These are phyloP conservation scores for Vinca minor DNA, from an alignment of 257 asterid genomes.

Conservation along the genomic window DNA sequence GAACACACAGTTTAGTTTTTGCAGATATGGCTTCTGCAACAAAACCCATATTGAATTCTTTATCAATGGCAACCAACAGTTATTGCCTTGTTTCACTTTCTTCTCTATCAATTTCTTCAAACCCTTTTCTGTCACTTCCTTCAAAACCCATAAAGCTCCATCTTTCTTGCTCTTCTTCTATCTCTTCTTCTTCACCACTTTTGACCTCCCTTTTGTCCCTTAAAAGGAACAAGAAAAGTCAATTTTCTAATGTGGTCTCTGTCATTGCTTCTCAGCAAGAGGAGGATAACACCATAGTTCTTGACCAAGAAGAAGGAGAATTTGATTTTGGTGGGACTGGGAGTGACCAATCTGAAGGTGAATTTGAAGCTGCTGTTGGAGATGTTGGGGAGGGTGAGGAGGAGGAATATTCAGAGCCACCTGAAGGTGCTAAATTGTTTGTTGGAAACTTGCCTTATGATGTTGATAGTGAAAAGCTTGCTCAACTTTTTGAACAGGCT, in stretches of 20 bases:
- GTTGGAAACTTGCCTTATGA: slow-evolving; percentile 88
- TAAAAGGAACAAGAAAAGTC: slow-evolving; percentile 22
- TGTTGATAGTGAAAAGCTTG: slow-evolving; percentile 55
- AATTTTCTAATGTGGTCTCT: slow-evolving; percentile 27
- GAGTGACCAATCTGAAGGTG: too few relatives aligned
- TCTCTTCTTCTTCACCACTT: slow-evolving; percentile 30
- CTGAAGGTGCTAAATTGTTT: slow-evolving; percentile 75
- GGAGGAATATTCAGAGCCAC: slow-evolving; percentile 38
- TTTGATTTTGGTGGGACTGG: too few relatives aligned
- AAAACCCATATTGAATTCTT: slow-evolving; percentile 34
- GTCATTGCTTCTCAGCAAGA: slow-evolving; percentile 46
- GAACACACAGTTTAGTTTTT: too few relatives aligned
- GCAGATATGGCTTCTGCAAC: slow-evolving; percentile 43
- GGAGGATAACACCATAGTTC: slow-evolving; percentile 39
- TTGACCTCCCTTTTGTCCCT: slow-evolving; percentile 21
- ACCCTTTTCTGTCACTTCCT: slow-evolving; percentile 30
- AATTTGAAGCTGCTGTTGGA: slow-evolving; percentile 19
- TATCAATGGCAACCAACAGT: slow-evolving; percentile 44
- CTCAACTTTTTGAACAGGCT: slow-evolving; percentile 61
- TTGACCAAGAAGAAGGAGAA: slow-evolving; percentile 43
- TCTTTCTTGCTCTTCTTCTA: slow-evolving; percentile 35
- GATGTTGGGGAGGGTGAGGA: slow-evolving; percentile 30
- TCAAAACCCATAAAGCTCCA: slow-evolving; percentile 40
- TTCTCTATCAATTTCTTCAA: slow-evolving; percentile 37
- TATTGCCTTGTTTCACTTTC: slow-evolving; percentile 46